A percentile compares a stretch with the other conserved stretches of the same genome.
These are phyloP conservation scores for Castanospermum australe DNA, from an alignment of 306 rosid genomes.

Conservation along the genomic window DNA sequence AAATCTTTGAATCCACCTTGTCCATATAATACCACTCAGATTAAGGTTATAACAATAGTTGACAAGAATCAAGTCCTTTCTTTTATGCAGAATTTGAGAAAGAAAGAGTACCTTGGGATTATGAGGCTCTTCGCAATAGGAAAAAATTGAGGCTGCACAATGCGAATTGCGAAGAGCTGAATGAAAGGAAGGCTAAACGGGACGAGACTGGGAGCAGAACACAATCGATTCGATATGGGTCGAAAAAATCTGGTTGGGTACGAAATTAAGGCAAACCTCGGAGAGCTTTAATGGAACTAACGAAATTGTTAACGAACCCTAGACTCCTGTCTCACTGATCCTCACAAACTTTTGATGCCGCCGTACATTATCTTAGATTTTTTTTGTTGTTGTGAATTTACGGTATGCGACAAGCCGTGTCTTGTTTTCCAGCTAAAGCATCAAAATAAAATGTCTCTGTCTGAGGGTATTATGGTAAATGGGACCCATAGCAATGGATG, in stretches of 20 bases:
- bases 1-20: background rate
- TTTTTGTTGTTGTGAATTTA: background rate
- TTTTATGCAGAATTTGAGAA: background rate
- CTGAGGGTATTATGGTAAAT: background rate
- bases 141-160: background rate
- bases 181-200: background rate
- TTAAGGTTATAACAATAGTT: too few relatives aligned
- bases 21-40: background rate
- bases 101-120: conserved; percentile 39
- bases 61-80: background rate
- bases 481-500: background rate
- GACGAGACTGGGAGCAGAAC: background rate
- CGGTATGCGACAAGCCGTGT: background rate
- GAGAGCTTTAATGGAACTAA: background rate
- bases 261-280: too few relatives aligned
- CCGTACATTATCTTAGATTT: background rate
- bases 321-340: background rate
- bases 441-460: background rate
- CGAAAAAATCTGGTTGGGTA: background rate
- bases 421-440: background rate
- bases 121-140: background rate
- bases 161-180: conserved; percentile 11
- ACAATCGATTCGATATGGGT: background rate
- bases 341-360: background rate
- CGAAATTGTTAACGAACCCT: conserved; percentile 26